Evolutionary conservation across 2,329 filamentous ascomycete species (phyloP).

Genomic region (Phymatotrichopsis omnivora): DNA sequence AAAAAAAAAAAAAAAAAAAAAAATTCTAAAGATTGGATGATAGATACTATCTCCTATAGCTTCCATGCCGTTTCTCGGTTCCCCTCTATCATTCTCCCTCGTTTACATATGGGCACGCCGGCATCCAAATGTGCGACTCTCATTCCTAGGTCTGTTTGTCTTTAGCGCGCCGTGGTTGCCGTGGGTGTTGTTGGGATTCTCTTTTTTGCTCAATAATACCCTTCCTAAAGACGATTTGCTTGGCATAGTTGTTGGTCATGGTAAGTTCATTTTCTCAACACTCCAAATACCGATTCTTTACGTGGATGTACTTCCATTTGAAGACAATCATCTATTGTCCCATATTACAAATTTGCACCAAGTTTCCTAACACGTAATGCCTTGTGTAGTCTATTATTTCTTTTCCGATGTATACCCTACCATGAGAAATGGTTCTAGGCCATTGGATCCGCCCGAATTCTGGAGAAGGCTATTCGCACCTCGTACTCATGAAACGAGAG

Average conservation of each 20-base stretch:
- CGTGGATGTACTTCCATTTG: neutral
- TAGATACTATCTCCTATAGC: slow-evolving; percentile 67
- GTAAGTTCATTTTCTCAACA: slow-evolving; percentile 36
- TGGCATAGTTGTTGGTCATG: slow-evolving; percentile 84
- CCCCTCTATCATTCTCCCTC: slow-evolving; percentile 79
- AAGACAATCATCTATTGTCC: too few species aligned
- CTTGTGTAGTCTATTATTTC: slow-evolving; percentile 72
- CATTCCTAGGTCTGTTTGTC: slow-evolving; percentile 76
- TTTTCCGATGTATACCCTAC: slow-evolving; percentile 94
- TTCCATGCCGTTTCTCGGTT: slow-evolving; percentile 88
- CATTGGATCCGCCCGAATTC: slow-evolving; percentile 79
- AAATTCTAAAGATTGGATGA: neutral
- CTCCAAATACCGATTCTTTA: neutral
- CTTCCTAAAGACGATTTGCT: slow-evolving; percentile 94
- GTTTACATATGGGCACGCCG: slow-evolving; percentile 97
- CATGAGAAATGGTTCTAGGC: slow-evolving; percentile 71
- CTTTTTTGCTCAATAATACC: slow-evolving; percentile 76
- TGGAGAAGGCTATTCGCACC: slow-evolving; percentile 76
- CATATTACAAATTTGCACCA: neutral
- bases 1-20: too few species aligned
- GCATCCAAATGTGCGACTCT: slow-evolving; percentile 83
- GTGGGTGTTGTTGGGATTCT: slow-evolving; percentile 91
- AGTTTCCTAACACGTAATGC: neutral
- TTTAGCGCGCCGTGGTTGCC: slow-evolving; percentile 92
- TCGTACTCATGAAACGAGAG: too few species aligned